Base-by-base conservation (phyloP, 169 alveolate genomes). In the Cryptosporidium canis region DNA sequence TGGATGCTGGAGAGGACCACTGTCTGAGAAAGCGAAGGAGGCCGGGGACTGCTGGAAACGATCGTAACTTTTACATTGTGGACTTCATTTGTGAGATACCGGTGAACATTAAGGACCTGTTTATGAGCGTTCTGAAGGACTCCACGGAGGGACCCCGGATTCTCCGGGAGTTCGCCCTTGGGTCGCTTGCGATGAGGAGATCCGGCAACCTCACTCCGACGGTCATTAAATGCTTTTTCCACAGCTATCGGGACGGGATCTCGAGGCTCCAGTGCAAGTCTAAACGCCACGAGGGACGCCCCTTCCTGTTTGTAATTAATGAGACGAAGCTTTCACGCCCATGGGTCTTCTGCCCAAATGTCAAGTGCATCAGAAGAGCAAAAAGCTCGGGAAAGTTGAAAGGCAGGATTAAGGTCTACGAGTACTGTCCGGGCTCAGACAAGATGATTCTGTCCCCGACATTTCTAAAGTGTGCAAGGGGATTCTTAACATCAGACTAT, bases 131-230 rank as follows among this genome's bases (percentile, higher is more conserved):
- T 41, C 33, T 77, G 12, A 77, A 61, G 14, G 61, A 56, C n/a
- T 56, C 77, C 12, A 2, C 63, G 3, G 71, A 77, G 14, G 72
- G 70, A 43, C 24, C 63, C n/a, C 11, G 44, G 8, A 55, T 77
- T 14, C 48, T 77, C 6, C 55, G 61, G 5, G 63, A 77, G n/a
- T 77, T 41, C 51, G 55, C 87, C 27, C 43, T 77, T 3, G 87
- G 87, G 21, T 77, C 87, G 6, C 64, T 77, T 2, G 87, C 87
- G 6, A 77, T 77, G 87, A 77, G 87, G 35, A 77, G 87, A 61
- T 56, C 87, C 2, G 87, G 87, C 0, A 77, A 35, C 39, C 37
- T 39, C 9, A 8, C 56, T 18, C 87, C 87, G 21, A 35, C 72
- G 2, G 71, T 77, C 8, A 58, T 77, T 8, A 77, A 77, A 11